These are phyloP conservation scores for Coemansia sp. DNA, from an alignment of 192 early-diverging fungal genomes.

Conservation along the genomic window DNA sequence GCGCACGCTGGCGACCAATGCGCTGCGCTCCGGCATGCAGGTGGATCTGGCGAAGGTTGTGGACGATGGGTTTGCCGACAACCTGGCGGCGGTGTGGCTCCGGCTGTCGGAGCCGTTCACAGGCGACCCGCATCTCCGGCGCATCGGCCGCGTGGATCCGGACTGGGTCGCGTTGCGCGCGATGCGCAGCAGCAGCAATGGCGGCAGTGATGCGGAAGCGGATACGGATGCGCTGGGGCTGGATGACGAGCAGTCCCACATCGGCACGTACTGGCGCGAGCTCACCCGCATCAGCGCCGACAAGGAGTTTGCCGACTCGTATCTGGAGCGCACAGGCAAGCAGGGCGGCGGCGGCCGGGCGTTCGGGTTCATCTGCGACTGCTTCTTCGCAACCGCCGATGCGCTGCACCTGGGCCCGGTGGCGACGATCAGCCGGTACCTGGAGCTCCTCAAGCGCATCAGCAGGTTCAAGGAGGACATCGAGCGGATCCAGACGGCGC, in stretches of 20 bases:
- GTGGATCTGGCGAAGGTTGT: conserved; percentile 74
- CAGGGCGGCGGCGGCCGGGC: conserved; percentile 13
- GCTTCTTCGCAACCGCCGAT: conserved; percentile 79
- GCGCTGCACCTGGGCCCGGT: conserved; percentile 81
- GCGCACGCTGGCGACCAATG: conserved; percentile 65
- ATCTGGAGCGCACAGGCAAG: conserved; percentile 33
- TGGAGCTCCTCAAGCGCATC: conserved; percentile 65
- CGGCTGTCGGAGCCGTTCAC: conserved; percentile 83
- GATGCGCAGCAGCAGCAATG: conserved; percentile 43
- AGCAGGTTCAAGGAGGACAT: conserved; percentile 71
- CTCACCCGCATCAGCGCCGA: conserved; percentile 81
- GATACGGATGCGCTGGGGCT: conserved; percentile 33
- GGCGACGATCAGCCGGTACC: conserved; percentile 68
- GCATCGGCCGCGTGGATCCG: conserved; percentile 76
- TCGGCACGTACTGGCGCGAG: conserved; percentile 58
- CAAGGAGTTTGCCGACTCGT: conserved; percentile 65
- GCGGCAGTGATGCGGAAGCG: no score
- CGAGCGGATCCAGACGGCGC: conserved; percentile 50
- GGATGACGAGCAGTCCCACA: conserved; percentile 30
- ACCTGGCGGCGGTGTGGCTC: conserved; percentile 66
- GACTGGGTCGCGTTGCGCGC: conserved; percentile 66
- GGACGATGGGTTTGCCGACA: conserved; percentile 84
- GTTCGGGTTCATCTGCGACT: conserved; percentile 85
- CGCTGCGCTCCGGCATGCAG: conserved; percentile 73
- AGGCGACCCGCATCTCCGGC: conserved; percentile 66